phyloP scores from a whole-genome alignment of 2,329 filamentous ascomycete species.

The Alternaria gaisen region DNA sequence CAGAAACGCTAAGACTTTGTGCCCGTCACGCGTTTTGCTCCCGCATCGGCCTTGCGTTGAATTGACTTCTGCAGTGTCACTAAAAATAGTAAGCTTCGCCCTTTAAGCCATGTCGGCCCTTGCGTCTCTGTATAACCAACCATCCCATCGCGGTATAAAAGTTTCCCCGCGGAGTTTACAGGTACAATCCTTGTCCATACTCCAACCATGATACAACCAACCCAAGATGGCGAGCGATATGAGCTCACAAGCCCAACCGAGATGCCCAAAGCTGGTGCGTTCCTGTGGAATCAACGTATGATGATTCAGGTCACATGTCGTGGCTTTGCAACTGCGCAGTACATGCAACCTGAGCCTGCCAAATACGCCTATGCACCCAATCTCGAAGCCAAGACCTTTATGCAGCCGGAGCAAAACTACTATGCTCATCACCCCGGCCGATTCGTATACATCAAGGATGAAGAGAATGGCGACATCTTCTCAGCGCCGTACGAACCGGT shows the following conservation, averaged over 20 bases:
- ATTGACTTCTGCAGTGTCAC: constrained; percentile 24
- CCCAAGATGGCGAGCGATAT: constrained; percentile 62
- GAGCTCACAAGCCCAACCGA: constrained; percentile 65
- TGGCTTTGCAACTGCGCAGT: constrained; percentile 66
- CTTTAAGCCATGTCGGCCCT: constrained; percentile 32
- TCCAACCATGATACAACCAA: constrained; percentile 49
- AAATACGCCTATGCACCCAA: constrained; percentile 69
- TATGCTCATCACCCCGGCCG: constrained; percentile 67
- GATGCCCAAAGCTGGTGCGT: constrained; percentile 64
- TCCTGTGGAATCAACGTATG: constrained; percentile 69
- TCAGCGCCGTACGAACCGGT: constrained; percentile 67
- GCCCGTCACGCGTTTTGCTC: constrained; percentile 17
- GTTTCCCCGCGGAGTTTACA: constrained; percentile 19
- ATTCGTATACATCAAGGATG: constrained; percentile 68
- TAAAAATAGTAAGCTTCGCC: constrained; percentile 43
- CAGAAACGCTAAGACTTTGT: constrained; percentile 17
- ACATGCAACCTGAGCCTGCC: constrained; percentile 68
- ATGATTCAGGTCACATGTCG: constrained; percentile 69
- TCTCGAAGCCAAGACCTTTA: constrained; percentile 67
- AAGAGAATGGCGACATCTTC: constrained; percentile 61
- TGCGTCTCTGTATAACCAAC: constrained; percentile 36
- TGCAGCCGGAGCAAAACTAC: constrained; percentile 69
- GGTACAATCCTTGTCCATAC: constrained; percentile 13
- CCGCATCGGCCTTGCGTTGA: constrained; percentile 20
- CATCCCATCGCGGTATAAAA: constrained; percentile 26